phyloP scores from a whole-genome alignment of 495 filamentous ascomycete species.

The Rostrohypoxylon terebratum region DNA sequence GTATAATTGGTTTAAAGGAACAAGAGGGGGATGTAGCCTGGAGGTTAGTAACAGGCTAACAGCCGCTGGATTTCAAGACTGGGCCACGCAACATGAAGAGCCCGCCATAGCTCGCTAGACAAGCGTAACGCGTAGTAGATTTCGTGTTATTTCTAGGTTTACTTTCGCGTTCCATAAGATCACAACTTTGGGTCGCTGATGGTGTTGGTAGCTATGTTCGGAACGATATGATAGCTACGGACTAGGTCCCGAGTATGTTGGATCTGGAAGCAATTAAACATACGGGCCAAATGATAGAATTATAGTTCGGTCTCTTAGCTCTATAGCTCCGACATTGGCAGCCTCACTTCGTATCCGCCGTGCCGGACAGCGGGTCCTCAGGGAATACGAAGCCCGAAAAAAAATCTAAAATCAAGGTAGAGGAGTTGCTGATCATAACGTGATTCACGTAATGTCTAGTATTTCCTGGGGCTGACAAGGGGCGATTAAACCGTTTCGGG shows the following conservation, averaged over 20 bases:
- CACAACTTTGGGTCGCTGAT: neutral
- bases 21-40: slow-evolving; percentile 9
- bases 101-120: neutral
- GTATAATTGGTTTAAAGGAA: neutral
- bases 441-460: slow-evolving; percentile 34
- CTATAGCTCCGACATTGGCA: slow-evolving; percentile 15
- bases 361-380: slow-evolving; percentile 34
- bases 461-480: slow-evolving; percentile 15
- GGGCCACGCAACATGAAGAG: neutral
- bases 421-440: slow-evolving; percentile 36
- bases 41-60: neutral
- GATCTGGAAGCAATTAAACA: slow-evolving; percentile 12
- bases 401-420: slow-evolving; percentile 25
- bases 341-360: slow-evolving; percentile 37
- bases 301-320: slow-evolving; percentile 2
- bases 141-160: neutral
- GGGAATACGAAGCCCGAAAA: slow-evolving; percentile 33
- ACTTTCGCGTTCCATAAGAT: neutral
- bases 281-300: neutral
- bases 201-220: neutral
- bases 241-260: neutral
- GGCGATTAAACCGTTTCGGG: slow-evolving; percentile 20
- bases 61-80: neutral
- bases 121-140: neutral
- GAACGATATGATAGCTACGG: neutral